These are phyloP conservation scores for Xylariaceae sp. DNA, from an alignment of 2,329 filamentous ascomycete genomes.

Conservation along the genomic window DNA sequence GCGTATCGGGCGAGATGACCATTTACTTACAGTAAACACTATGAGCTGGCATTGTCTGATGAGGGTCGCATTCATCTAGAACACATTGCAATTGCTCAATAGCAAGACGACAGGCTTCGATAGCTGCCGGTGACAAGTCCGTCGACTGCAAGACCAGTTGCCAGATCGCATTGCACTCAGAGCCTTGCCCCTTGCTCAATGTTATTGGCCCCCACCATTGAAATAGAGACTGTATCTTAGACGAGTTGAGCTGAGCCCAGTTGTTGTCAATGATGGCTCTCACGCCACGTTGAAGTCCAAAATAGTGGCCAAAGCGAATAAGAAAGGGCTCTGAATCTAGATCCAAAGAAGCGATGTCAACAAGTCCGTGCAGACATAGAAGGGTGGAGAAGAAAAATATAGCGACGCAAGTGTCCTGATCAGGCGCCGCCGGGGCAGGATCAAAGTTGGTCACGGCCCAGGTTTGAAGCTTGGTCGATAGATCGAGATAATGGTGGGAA, in stretches of 20 bases:
- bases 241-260: conserved; percentile 6
- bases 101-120: conserved; percentile 4
- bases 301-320: conserved; percentile 12
- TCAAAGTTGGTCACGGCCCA: conserved; percentile 18
- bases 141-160: conserved; percentile 7
- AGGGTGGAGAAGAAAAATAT: conserved; percentile 15
- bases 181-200: conserved; percentile 6
- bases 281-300: conserved; percentile 15
- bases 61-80: conserved; percentile 7
- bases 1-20: neutral
- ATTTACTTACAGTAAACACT: conserved; percentile 11
- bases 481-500: conserved; percentile 9
- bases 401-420: conserved; percentile 10
- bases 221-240: conserved; percentile 2
- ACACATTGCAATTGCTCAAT: conserved; percentile 14
- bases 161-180: conserved; percentile 7
- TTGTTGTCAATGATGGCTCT: conserved; percentile 6
- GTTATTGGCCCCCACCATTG: neutral
- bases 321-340: conserved; percentile 11
- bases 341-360: no score
- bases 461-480: conserved; percentile 15
- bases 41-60: conserved; percentile 4
- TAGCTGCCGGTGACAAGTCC: conserved; percentile 5
- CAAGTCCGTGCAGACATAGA: no score
- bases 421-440: conserved; percentile 1